Evolutionary conservation across 345 rosid genomes (phyloP), one percentile per base, ranked within the genome.

Genomic region (Citrus cavaleriei): DNA sequence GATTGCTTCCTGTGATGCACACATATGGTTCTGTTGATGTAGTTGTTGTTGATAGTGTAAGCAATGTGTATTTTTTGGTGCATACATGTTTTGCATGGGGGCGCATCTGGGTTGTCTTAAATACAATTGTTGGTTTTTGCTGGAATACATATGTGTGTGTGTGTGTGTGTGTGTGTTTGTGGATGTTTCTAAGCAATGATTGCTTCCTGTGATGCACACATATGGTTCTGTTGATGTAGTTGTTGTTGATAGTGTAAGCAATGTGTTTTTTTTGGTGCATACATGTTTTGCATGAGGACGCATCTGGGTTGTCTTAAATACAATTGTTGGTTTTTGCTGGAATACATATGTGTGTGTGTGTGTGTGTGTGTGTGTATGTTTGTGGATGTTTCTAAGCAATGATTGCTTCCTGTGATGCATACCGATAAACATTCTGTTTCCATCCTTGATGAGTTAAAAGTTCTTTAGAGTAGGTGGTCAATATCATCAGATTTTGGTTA

Each of bases 221-320:
- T n/a, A n/a, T 87, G 98, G 98, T 80, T 94, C 98, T 5, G 94
- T 96, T 78, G 99, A 94, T 84, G 98, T 94, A 46, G 89, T 94
- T 34, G 98, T 97, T 73, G 98, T 94, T 84, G 99, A 94, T 76
- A 94, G 98, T 85, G 98, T 97, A 92, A 91, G 99, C 87, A 68
- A 84, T 75, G 77, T 79, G 75, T 70, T 64, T 46, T 46, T 10
- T 9, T 34, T 67, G 74, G n/a, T 76, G 78, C 25, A 34, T 80
- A 24, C 7, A 65, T 63, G 25, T 77, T 75, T 77, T 79, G 6
- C 66, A 13, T 34, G 38, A 38, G 35, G 13, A 58, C 38, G 51
- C 30, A 55, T 73, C 64, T 42, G 28, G 32, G 24, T 27, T 12
- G 2, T 4, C 57, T 46, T n/a, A 46, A 38, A 30, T 73, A 66